Conservation (phyloP, 495 filamentous ascomycete genomes). For the Neurospora sp. region DNA sequence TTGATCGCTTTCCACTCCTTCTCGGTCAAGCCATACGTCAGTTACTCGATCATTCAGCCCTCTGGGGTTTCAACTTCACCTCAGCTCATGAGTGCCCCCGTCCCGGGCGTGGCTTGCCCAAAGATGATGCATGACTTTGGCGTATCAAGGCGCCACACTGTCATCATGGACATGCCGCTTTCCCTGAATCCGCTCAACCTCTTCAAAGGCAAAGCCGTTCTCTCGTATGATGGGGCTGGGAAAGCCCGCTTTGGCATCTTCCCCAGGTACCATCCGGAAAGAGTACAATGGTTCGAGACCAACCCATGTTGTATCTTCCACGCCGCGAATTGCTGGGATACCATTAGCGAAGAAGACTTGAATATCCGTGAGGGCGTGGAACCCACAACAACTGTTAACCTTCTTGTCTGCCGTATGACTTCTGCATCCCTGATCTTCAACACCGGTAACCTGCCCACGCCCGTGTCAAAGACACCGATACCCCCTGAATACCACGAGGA, state of each 20-base stretch:
- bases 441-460: constrained; percentile 44
- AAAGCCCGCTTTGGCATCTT: constrained; percentile 54
- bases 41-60: constrained; percentile 48
- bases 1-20: constrained; percentile 54
- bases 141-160: constrained; percentile 45
- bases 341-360: constrained; percentile 13
- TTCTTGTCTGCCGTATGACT: constrained; percentile 53
- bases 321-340: constrained; percentile 53
- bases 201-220: constrained; percentile 37
- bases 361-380: neutral
- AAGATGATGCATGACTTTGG: constrained; percentile 70
- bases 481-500: constrained; percentile 34
- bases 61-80: constrained; percentile 2
- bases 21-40: constrained; percentile 51
- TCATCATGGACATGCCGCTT: constrained; percentile 58
- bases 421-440: constrained; percentile 48
- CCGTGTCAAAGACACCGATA: constrained; percentile 18
- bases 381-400: constrained; percentile 34
- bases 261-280: constrained; percentile 44
- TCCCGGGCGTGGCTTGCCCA: constrained; percentile 47
- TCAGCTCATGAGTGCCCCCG: constrained; percentile 3
- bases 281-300: constrained; percentile 54
- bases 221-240: constrained; percentile 43
- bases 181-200: constrained; percentile 51
- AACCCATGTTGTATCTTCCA: constrained; percentile 56